Base-by-base conservation (phyloP, 2,329 filamentous ascomycete genomes). In the Aspergillus udagawae region DNA sequence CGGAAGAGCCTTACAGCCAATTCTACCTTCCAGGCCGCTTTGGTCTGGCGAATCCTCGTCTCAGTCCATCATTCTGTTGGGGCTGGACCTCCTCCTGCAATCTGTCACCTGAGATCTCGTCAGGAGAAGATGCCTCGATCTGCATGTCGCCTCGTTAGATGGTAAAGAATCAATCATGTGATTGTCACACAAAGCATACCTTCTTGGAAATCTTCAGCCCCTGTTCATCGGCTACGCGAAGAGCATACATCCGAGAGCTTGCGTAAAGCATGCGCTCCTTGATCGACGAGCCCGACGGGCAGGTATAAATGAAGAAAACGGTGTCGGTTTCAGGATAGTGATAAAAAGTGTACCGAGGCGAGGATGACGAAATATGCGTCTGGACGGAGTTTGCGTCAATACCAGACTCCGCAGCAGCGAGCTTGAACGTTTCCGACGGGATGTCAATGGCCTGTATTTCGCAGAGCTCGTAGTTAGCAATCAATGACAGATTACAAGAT, bases 261-360 rank as follows among this genome's bases (percentile, higher is more conserved):
- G 85, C 84, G 70, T 87, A 86, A 58, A 87, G 65, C 85, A 88
- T 87, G 55, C 85, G 78, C 70, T 87, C 84, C 72, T 85, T 86
- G 68, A 87, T 83, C 69, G 83, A 85, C 14, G 82, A 83, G 12
- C 68, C 76, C 0, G 80, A 78, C 12, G 85, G 85, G 68, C 85
- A 88, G 21, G 85, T 86, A 67, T 86, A 87, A 57, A 87, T 81
- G 71, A 87, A 88, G 23, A 87, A 71, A 12, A 86, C 76, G 1
- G 72, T 67, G 6, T 75, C 71, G 12, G 76, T 76, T 35, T 75
- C 73, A 5, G 77, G 74, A 60, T 84, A 80, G 52, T 80, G 78
- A 70, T 86, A 88, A 65, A 87, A 86, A 4, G 79, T 79, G 67
- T 86, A 87, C 55, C 83, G 75, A 12, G 85, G 85, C 61, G 84